Evolutionary conservation across 1,284 basidiomycete genomes (phyloP).

Genomic region (Leucoagaricus sp.): DNA sequence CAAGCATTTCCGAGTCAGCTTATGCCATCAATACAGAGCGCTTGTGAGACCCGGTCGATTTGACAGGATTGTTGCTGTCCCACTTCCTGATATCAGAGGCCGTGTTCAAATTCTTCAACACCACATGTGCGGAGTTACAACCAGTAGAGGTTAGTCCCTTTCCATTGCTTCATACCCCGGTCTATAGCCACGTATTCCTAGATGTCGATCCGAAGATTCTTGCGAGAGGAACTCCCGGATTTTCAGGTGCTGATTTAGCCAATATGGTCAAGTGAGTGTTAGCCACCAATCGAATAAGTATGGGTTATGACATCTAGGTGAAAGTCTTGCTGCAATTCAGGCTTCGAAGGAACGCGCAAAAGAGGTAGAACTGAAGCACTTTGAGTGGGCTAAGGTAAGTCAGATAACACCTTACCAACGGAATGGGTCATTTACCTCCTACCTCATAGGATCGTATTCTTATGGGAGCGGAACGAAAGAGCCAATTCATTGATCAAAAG

Average conservation of each 20-base stretch:
- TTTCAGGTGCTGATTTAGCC: slow-evolving; percentile 91
- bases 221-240: slow-evolving; percentile 89
- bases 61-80: slow-evolving; percentile 89
- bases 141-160: slow-evolving; percentile 49
- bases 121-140: slow-evolving; percentile 81
- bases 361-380: slow-evolving; percentile 77
- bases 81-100: slow-evolving; percentile 85
- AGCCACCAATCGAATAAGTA: not conserved
- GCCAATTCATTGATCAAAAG: slow-evolving; percentile 83
- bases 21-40: slow-evolving; percentile 54
- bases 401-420: not conserved
- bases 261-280: slow-evolving; percentile 85
- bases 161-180: not conserved
- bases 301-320: not conserved
- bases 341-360: slow-evolving; percentile 81
- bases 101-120: slow-evolving; percentile 88
- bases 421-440: slow-evolving; percentile 3
- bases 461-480: slow-evolving; percentile 93
- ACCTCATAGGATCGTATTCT: slow-evolving; percentile 78
- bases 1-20: slow-evolving; percentile 13
- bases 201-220: slow-evolving; percentile 84
- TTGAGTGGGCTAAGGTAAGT: slow-evolving; percentile 92
- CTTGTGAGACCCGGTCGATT: slow-evolving; percentile 93
- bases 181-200: slow-evolving; percentile 24
- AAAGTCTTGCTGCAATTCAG: slow-evolving; percentile 87